A percentile compares a stretch with the other conserved stretches of the same genome.
Evolutionary conservation across 805 yeast species (phyloP).

Genomic region (Lipomyces chichibuensis): DNA sequence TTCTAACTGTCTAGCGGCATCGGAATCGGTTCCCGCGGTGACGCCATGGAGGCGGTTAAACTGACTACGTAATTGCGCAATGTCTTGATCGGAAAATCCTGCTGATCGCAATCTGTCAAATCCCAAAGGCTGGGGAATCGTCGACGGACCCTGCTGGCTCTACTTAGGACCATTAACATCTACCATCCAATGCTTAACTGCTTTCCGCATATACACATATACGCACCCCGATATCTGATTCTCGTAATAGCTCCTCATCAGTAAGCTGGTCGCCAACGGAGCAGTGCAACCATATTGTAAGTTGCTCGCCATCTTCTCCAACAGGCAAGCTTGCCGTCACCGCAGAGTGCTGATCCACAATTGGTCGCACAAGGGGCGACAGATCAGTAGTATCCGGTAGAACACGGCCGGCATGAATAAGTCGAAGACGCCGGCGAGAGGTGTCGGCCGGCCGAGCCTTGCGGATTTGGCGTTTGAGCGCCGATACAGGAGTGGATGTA

Average conservation of each 20-base stretch:
- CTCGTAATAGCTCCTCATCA: slow-evolving; percentile 59
- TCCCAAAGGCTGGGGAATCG: slow-evolving; percentile 74
- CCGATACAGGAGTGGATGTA: slow-evolving; percentile 46
- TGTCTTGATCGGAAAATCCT: slow-evolving; percentile 81
- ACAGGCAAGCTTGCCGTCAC: slow-evolving; percentile 19
- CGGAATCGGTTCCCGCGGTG: slow-evolving; percentile 57
- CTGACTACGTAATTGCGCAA: slow-evolving; percentile 70
- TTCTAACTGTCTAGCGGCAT: slow-evolving; percentile 45
- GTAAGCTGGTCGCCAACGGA: slow-evolving; percentile 69
- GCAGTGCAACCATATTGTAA: slow-evolving; percentile 71
- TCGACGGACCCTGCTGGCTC: slow-evolving; percentile 53
- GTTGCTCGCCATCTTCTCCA: slow-evolving; percentile 27
- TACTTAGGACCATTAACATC: slow-evolving; percentile 30
- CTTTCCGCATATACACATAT: no score
- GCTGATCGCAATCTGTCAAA: slow-evolving; percentile 81
- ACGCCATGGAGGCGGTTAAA: slow-evolving; percentile 59
- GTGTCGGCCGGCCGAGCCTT: slow-evolving; percentile 42
- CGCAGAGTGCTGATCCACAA: slow-evolving; percentile 14
- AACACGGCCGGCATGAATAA: slow-evolving; percentile 71
- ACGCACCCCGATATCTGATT: slow-evolving; percentile 56
- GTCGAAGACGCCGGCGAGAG: slow-evolving; percentile 57
- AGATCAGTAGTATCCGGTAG: slow-evolving; percentile 61
- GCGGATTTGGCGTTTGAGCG: slow-evolving; percentile 53
- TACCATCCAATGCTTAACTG: neutral
- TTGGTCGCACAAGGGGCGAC: slow-evolving; percentile 52